Evolutionary conservation across 2,329 filamentous ascomycete species (phyloP), one percentile per base, ranked within the genome.

Genomic region (Ploettnerulaceae sp.): DNA sequence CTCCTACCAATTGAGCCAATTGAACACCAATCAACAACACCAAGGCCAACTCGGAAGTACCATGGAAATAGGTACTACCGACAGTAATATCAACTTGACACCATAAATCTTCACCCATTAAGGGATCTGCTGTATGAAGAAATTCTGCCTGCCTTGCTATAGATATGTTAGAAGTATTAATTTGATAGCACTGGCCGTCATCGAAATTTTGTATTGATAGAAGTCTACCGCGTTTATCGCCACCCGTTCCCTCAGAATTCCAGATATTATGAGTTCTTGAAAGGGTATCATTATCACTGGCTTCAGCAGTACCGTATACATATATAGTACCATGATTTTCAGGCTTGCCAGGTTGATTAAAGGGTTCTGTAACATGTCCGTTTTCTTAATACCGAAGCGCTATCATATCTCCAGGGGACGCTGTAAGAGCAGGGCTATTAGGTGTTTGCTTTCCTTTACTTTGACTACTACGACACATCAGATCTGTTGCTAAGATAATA

Each of bases 151-250:
- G 32, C 32, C 32, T 35, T 35, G 32, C 15, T 35, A 20, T 18
- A 35, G 32, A 35, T 35, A 35, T 35, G 32, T 21, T 35, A 12
- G 32, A 35, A 9, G 17, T 35, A 18, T 35, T 35, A 20, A 35
- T 32, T 69, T 97, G 86, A 65, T 89, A 89, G 72, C 93, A 98
- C 60, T 88, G 84, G 22, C 85, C 86, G 58, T 98, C 91, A 59
- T 97, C 91, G 64, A 82, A 97, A 70, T 86, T 81, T 58, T 88
- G 82, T 1, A 79, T 84, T 0, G 84, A 80, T 26, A 97, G 71
- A 9, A 97, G 80, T 32, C 73, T 72, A 25, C 91, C 93, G 29
- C 84, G 80, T 39, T 77, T 74, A 63, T 96, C 82, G 17, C 90
- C 91, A n/a, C 90, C 89, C 4, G 77, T 84, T 50, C 90, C 90